phyloP scores from a whole-genome alignment of 2,329 filamentous ascomycete species.

The Arthrinium phaeospermum region DNA sequence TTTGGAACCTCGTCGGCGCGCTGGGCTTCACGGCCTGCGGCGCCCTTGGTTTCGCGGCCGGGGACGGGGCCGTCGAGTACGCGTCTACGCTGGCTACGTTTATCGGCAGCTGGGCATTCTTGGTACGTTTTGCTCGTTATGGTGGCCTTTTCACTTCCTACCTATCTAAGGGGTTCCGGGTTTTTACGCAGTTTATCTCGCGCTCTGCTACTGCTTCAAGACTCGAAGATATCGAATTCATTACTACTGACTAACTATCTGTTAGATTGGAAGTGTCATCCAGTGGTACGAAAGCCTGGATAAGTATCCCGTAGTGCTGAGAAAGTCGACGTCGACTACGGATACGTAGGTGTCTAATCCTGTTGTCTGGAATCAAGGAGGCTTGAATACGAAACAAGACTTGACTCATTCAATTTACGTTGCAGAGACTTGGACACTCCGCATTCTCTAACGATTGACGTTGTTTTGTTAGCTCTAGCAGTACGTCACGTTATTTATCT shows the following conservation, averaged over 20 bases:
- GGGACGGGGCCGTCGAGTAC: slow-evolving; percentile 48
- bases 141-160: too few species aligned
- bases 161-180: too few species aligned
- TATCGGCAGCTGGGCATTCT: slow-evolving; percentile 55
- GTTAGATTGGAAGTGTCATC: slow-evolving; percentile 49
- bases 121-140: slow-evolving; percentile 34
- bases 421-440: too few species aligned
- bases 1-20: slow-evolving; percentile 69
- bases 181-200: too few species aligned
- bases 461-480: too few species aligned
- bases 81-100: slow-evolving; percentile 53
- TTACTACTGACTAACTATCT: background rate
- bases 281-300: slow-evolving; percentile 56
- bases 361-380: too few species aligned
- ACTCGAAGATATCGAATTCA: too few species aligned
- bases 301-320: slow-evolving; percentile 47
- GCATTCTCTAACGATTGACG: too few species aligned
- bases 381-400: too few species aligned
- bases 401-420: too few species aligned
- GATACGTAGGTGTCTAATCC: background rate
- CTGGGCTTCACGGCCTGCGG: slow-evolving; percentile 68
- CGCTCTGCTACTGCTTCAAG: too few species aligned
- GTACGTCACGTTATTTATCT: too few species aligned
- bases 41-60: slow-evolving; percentile 56
- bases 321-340: background rate